phyloP scores from a whole-genome alignment of 495 filamentous ascomycete genomes.

The Glutinoglossum americanum region DNA sequence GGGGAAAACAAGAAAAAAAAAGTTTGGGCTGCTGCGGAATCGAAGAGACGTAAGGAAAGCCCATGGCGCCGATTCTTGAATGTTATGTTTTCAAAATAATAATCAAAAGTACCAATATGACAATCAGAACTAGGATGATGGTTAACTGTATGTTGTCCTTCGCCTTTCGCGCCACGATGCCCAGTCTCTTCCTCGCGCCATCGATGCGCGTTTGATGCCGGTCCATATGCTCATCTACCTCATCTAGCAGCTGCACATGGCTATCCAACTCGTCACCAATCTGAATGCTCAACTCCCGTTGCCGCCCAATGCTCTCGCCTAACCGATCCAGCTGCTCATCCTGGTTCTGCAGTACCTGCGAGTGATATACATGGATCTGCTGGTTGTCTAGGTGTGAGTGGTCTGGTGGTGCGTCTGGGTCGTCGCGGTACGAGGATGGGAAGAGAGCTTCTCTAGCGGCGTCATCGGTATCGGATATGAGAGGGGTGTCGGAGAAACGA shows the following conservation, averaged over 20 bases:
- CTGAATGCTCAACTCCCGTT: conserved; percentile 81
- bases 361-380: conserved; percentile 74
- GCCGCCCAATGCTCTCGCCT: conserved; percentile 68
- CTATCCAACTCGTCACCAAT: conserved; percentile 91
- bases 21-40: too few relatives aligned
- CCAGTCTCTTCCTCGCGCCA: conserved; percentile 47
- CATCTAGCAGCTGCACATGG: conserved; percentile 74
- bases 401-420: conserved; percentile 27
- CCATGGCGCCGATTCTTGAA: background rate
- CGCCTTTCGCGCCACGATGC: conserved; percentile 45
- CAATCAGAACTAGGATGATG: conserved; percentile 5
- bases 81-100: conserved; percentile 5
- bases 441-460: conserved; percentile 39
- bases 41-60: background rate
- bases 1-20: background rate
- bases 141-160: conserved; percentile 64
- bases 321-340: conserved; percentile 82
- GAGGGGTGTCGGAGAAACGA: conserved; percentile 18
- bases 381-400: conserved; percentile 50
- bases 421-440: conserved; percentile 29
- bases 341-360: conserved; percentile 57
- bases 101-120: conserved; percentile 7
- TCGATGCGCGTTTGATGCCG: conserved; percentile 56
- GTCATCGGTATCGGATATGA: conserved; percentile 23
- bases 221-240: conserved; percentile 63